phyloP scores from a whole-genome alignment of 192 early-diverging fungal genomes.

The Cladochytrium replicatum region DNA sequence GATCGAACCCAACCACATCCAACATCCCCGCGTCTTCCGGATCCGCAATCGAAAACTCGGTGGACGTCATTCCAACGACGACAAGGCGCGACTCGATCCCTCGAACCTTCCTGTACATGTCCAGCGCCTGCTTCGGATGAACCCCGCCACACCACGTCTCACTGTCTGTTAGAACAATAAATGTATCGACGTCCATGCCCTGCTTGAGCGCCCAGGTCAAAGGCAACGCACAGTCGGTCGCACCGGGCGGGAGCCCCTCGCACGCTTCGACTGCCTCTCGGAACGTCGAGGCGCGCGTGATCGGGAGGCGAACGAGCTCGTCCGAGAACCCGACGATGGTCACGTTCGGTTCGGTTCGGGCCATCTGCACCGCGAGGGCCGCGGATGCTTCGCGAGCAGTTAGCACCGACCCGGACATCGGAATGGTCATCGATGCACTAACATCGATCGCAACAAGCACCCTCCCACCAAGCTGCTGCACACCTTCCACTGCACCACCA shows the following conservation, averaged over 20 bases:
- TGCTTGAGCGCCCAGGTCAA: constrained; percentile 16
- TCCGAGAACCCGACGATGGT: constrained; percentile 10
- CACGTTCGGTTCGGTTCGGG: constrained; percentile 6
- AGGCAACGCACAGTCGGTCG: constrained; percentile 18
- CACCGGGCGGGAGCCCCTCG: constrained; percentile 4
- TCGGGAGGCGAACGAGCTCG: constrained; percentile 1
- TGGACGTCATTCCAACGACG: constrained; percentile 15
- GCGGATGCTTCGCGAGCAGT: constrained; percentile 7
- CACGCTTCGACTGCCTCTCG: background rate
- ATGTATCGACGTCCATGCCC: constrained; percentile 12
- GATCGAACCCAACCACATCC: constrained; percentile 19
- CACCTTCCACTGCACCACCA: no score
- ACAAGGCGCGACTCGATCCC: constrained; percentile 4
- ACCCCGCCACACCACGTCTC: constrained; percentile 17
- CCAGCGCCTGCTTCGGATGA: constrained; percentile 14
- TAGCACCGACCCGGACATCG: background rate
- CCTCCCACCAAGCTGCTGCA: constrained; percentile 11
- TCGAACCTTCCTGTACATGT: constrained; percentile 4
- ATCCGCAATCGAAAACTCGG: constrained; percentile 15
- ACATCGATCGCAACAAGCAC: constrained; percentile 18
- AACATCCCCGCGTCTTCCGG: constrained; percentile 17
- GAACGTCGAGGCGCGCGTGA: constrained; percentile 2
- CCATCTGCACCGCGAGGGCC: constrained; percentile 12
- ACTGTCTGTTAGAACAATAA: constrained; percentile 18
- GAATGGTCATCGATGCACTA: constrained; percentile 11